Percentiles rank a stretch among this genome's conserved stretches.
phyloP scores from a whole-genome alignment of 2,329 filamentous ascomycete species.

The Botryotinia convoluta region DNA sequence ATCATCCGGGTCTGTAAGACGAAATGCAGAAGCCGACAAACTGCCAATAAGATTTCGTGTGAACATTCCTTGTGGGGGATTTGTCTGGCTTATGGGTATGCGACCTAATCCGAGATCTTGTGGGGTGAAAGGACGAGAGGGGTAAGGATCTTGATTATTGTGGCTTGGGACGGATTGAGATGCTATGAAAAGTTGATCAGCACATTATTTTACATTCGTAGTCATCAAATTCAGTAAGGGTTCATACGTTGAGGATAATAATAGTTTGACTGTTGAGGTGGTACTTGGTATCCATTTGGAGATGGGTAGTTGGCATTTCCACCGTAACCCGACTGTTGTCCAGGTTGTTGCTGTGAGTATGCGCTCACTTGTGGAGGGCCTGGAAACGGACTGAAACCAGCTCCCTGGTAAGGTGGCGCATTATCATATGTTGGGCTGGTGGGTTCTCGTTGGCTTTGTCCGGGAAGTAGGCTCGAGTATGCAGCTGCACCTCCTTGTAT shows the following conservation, averaged over 20 bases:
- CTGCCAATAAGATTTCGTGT: slow-evolving; percentile 94
- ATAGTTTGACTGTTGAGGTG: slow-evolving; percentile 13
- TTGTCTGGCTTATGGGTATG: slow-evolving; percentile 35
- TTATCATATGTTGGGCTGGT: slow-evolving; percentile 25
- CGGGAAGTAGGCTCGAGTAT: slow-evolving; percentile 33
- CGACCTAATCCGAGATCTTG: slow-evolving; percentile 28
- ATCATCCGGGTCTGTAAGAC: slow-evolving; percentile 73
- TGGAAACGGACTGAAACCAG: slow-evolving; percentile 34
- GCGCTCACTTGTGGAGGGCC: slow-evolving; percentile 32
- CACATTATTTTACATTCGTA: background rate
- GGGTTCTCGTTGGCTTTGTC: slow-evolving; percentile 20
- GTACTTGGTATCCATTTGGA: slow-evolving; percentile 41
- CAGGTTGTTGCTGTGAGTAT: slow-evolving; percentile 27
- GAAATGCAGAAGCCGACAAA: slow-evolving; percentile 82
- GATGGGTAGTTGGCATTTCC: slow-evolving; percentile 28
- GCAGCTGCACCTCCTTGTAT: slow-evolving; percentile 40
- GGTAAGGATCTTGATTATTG: slow-evolving; percentile 18
- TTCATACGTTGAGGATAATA: slow-evolving; percentile 16
- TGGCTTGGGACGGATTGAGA: slow-evolving; percentile 24
- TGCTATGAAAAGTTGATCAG: slow-evolving; percentile 14
- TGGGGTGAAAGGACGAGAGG: slow-evolving; percentile 23
- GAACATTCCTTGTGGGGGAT: slow-evolving; percentile 73
- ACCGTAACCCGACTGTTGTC: slow-evolving; percentile 12
- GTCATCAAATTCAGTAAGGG: background rate
- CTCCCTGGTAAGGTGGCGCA: slow-evolving; percentile 20